phyloP scores from a whole-genome alignment of 371 early-diverging fungal genomes.

The Lichtheimia corymbifera region DNA sequence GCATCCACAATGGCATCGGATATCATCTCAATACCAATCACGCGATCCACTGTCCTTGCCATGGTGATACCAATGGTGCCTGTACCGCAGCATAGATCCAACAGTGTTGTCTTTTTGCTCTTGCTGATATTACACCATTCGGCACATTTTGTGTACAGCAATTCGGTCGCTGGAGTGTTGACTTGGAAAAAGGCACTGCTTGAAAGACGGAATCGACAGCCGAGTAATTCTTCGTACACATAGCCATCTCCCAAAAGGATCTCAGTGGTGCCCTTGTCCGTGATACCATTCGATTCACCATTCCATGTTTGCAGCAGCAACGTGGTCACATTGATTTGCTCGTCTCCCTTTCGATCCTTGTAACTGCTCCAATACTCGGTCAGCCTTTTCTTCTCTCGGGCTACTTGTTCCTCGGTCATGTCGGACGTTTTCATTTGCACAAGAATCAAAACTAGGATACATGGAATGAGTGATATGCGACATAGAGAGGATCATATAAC shows the following conservation, averaged over 20 bases:
- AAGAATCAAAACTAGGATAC: slow-evolving; percentile 56
- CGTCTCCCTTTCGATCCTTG: slow-evolving; percentile 17
- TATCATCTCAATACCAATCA: slow-evolving; percentile 80
- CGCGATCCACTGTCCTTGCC: slow-evolving; percentile 66
- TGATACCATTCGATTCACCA: slow-evolving; percentile 62
- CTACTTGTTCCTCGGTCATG: slow-evolving; percentile 41
- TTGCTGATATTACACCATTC: slow-evolving; percentile 45
- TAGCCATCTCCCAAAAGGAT: slow-evolving; percentile 59
- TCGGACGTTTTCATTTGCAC: slow-evolving; percentile 60
- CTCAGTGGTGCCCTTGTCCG: slow-evolving; percentile 47
- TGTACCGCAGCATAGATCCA: slow-evolving; percentile 90
- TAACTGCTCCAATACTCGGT: slow-evolving; percentile 28
- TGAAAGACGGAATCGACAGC: slow-evolving; percentile 70
- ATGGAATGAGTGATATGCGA: neutral
- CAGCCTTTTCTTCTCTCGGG: slow-evolving; percentile 38
- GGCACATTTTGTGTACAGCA: slow-evolving; percentile 58
- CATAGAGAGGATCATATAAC: neutral
- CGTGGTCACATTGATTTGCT: slow-evolving; percentile 44
- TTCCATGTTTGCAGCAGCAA: slow-evolving; percentile 60
- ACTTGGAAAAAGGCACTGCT: slow-evolving; percentile 83
- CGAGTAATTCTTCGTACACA: slow-evolving; percentile 70
- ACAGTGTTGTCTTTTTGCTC: slow-evolving; percentile 45
- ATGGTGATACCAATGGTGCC: slow-evolving; percentile 87
- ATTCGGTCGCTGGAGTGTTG: slow-evolving; percentile 74
- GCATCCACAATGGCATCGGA: slow-evolving; percentile 79